Percentiles rank a stretch among this genome's conserved stretches.
Conservation (phyloP, 75 land plant species). For the Pinus taeda region DNA sequence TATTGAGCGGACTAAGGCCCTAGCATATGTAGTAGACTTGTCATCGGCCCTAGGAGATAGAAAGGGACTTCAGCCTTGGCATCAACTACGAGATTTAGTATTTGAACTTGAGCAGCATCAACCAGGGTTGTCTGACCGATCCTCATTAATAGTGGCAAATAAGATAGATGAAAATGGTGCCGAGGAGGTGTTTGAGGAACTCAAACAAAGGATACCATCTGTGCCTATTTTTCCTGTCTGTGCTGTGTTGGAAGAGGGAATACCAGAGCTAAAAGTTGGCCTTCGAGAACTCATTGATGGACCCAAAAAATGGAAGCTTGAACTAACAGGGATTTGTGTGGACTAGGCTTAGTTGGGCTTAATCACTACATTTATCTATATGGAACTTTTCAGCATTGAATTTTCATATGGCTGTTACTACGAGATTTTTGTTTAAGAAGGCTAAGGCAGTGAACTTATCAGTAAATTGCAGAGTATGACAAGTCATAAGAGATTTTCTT, state of each 20-base stretch:
- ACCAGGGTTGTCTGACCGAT: constrained; percentile 70
- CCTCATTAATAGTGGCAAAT: constrained; percentile 77
- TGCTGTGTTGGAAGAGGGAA: constrained; percentile 83
- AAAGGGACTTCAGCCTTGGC: constrained; percentile 82
- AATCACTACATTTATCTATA: neutral
- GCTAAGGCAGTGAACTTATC: neutral
- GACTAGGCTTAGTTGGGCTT: neutral
- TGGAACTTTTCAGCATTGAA: neutral
- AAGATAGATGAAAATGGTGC: constrained; percentile 89
- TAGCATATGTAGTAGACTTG: constrained; percentile 92
- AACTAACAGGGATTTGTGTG: constrained; percentile 2
- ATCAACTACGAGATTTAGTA: constrained; percentile 70
- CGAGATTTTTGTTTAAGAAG: neutral
- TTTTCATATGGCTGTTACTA: neutral
- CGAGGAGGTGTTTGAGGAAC: constrained; percentile 33
- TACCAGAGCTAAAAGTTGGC: constrained; percentile 69
- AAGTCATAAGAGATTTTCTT: neutral
- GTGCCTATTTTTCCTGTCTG: constrained; percentile 80
- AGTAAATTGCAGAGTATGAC: neutral
- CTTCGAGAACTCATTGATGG: constrained; percentile 64
- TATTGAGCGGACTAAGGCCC: constrained; percentile 88
- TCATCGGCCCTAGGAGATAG: constrained; percentile 67
- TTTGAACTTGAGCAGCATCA: constrained; percentile 75
- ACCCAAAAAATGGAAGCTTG: constrained; percentile 10
- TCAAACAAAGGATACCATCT: constrained; percentile 51